phyloP scores from a whole-genome alignment of 306 rosid species.

The Dryas octopetala region DNA sequence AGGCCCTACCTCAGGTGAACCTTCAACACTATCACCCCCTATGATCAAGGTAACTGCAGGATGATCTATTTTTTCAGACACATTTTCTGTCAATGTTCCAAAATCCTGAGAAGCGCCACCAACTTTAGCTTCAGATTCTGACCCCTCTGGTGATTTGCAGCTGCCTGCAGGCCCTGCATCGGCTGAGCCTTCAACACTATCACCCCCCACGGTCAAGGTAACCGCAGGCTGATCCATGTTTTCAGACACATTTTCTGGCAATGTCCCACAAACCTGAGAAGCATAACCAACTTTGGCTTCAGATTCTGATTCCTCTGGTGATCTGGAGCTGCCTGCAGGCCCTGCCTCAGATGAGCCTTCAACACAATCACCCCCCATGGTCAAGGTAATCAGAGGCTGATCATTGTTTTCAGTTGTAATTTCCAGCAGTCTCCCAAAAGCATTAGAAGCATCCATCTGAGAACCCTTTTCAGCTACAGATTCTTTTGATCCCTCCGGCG shows the following conservation, averaged over 20 bases:
- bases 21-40: slow-evolving; percentile 1
- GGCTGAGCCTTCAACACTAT: background rate
- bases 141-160: slow-evolving; percentile 1
- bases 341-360: slow-evolving; percentile 5
- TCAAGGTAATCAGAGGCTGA: background rate
- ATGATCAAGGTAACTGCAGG: slow-evolving; percentile 13
- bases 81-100: slow-evolving; percentile 7
- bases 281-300: slow-evolving; percentile 23
- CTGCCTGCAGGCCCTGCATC: background rate
- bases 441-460: slow-evolving; percentile 16
- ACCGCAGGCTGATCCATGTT: slow-evolving; percentile 19
- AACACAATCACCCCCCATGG: background rate
- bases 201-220: slow-evolving; percentile 1
- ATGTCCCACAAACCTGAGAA: slow-evolving; percentile 20
- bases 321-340: background rate
- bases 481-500: slow-evolving; percentile 20
- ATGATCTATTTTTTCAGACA: background rate
- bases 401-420: background rate
- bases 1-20: slow-evolving; percentile 2
- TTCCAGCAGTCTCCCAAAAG: slow-evolving; percentile 1
- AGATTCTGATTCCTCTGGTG: slow-evolving; percentile 17
- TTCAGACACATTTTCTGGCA: slow-evolving; percentile 8
- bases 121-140: slow-evolving; percentile 23
- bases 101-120: slow-evolving; percentile 22
- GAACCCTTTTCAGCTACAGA: slow-evolving; percentile 25